Evolutionary conservation across 257 asterid genomes (phyloP), one percentile per base, ranked within the genome.

Genomic region (Solanum piurae): DNA sequence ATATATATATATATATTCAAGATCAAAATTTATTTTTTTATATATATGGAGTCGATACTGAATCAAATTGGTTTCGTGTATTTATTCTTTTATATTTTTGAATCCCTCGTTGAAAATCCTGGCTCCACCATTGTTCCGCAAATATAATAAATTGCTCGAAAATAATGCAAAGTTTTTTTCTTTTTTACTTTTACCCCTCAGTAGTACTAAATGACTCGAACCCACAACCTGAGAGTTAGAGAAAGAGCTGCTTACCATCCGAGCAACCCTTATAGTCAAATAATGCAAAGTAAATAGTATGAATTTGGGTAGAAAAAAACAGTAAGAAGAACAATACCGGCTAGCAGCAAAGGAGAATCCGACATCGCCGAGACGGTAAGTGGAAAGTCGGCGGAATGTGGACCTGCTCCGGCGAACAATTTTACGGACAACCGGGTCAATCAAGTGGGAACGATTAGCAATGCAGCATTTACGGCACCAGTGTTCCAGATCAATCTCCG

Each of bases 361-460:
- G 7, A 68, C 85, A 85, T 85, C 36, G 2, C 90, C 88, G 5
- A 88, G 85, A 36, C 90, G 88, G 37, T 40, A 88, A 42, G 88
- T 83, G 5, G 85, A 55, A 37, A 88, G 77, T 20, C 83, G 71
- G 25, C 86, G 23, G 85, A 84, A 60, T 14, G 88, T 75, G 27
- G 52, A 88, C 52, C 42, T 88, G 37, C 90, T 88, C 55, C 83
- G 88, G 5, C 90, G 71, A 25, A 88, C 88, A 55, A 88, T 71
- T 84, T 88, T 88, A 27, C 90, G 66, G 10, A 88, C 86, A 1
- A 62, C 73, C 21, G 86, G 58, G 31, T 88, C 90, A 60, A 88
- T 88, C 12, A 42, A 34, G 42, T 60, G 42, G 21, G 84, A 14
- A n/a, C 72, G 42, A 5, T 62, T 20, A 25, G 77, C 34, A 9